Percentiles rank a stretch among this genome's conserved stretches.
Evolutionary conservation across 2,329 filamentous ascomycete genomes (phyloP).

Genomic region (Trichoderma sp.): DNA sequence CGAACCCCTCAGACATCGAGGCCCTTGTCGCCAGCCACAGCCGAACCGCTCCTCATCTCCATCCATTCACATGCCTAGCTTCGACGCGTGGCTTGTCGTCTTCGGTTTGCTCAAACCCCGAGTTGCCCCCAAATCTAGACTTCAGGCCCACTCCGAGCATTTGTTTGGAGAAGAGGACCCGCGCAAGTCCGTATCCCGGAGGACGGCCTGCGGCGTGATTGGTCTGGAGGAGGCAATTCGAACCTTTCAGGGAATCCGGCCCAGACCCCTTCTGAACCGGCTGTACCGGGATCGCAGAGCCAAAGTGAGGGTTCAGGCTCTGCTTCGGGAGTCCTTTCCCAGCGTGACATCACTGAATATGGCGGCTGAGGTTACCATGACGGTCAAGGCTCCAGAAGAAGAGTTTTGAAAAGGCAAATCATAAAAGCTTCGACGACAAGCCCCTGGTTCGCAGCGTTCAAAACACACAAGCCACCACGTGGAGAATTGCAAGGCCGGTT

Average conservation of each 20-base stretch:
- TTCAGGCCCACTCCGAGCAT: background rate
- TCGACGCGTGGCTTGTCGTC: background rate
- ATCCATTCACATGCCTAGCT: conserved; percentile 1
- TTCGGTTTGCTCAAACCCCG: background rate
- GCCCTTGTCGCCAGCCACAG: conserved; percentile 3
- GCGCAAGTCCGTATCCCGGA: conserved; percentile 14
- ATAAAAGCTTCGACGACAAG: background rate
- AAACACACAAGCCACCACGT: conserved; percentile 9
- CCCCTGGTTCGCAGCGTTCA: background rate
- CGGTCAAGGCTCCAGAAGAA: background rate
- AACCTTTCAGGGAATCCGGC: conserved; percentile 11
- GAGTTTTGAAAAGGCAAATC: background rate
- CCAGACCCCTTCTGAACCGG: background rate
- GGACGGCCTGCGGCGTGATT: conserved; percentile 12
- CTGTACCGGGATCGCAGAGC: conserved; percentile 2
- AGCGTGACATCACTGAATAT: conserved; percentile 2
- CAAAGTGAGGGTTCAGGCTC: background rate
- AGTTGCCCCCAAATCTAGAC: background rate
- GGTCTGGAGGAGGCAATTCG: background rate
- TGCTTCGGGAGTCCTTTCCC: background rate
- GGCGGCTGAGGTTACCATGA: background rate
- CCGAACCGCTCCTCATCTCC: background rate
- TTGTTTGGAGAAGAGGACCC: conserved; percentile 2
- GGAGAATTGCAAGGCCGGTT: background rate
- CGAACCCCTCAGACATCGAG: background rate